Evolutionary conservation across 2,329 filamentous ascomycete genomes (phyloP), one percentile per base, ranked within the genome.

Genomic region (Nannizzia gypsea): DNA sequence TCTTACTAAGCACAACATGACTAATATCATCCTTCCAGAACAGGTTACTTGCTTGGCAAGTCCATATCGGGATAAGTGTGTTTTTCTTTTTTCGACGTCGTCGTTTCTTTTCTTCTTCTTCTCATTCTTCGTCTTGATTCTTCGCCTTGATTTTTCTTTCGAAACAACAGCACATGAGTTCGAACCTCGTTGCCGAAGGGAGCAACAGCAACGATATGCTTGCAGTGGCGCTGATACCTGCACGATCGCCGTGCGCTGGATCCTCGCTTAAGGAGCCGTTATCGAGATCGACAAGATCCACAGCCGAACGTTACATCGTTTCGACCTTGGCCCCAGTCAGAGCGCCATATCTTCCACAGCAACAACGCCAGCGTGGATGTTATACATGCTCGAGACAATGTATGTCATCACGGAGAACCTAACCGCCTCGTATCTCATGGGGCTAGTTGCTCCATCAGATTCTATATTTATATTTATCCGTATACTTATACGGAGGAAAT

Each of bases 281-380:
- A 54, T 54, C 48, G 48, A 54, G 48, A 34, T 54, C 48, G 48
- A 54, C 48, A 20, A 36, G 48, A 34, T 54, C 48, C 48, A 54
- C 48, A 31, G 48, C 48, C 28, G 48, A 54, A 54, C 48, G 48
- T 54, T 54, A 54, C 48, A 54, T 54, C 48, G 48, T 54, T 17
- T 31, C 26, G 2, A 28, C 48, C 26, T 9, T 15, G 6, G 26
- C n/a, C n/a, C 28, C 11, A 15, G 48, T 31, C 26, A 6, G 13
- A 54, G 48, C 15, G 6, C 11, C 6, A 17, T 17, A 5, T 42
- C 20, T 22, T 24, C 9, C 42, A 46, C 44, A 24, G 20, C 20
- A 11, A 28, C 44, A 22, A 22, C 44, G 20, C 42, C 42, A 46
- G 42, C 20, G 42, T 24, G 38, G 48, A 54, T 54, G 48, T 54